Conservation (phyloP, 2,329 filamentous ascomycete genomes). For the Fusarium sarcochroum region DNA sequence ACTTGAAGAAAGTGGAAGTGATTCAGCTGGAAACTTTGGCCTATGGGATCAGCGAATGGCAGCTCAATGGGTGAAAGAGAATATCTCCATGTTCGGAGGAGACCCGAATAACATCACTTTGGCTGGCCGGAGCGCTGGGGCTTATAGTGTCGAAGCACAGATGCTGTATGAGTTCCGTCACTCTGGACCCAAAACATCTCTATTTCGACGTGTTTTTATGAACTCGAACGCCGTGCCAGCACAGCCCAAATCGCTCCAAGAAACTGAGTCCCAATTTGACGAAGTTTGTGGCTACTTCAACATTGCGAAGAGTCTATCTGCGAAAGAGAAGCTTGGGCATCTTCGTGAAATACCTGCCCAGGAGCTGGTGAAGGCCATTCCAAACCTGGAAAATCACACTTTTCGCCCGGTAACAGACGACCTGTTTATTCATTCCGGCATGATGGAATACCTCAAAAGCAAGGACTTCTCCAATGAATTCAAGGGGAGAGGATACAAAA, state of each 20-base stretch:
- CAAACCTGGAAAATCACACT: no score
- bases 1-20: background rate
- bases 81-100: background rate
- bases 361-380: background rate
- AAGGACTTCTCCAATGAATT: no score
- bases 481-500: no score
- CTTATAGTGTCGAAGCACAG: background rate
- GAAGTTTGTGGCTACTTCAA: background rate
- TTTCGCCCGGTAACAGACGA: no score
- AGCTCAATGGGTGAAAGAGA: background rate
- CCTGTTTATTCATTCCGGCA: no score
- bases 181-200: background rate
- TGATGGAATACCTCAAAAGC: no score
- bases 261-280: background rate
- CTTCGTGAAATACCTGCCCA: background rate
- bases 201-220: background rate
- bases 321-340: background rate
- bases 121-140: background rate
- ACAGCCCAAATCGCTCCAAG: background rate
- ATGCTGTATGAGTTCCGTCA: background rate
- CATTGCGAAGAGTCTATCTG: rapidly evolving
- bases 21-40: background rate
- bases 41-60: background rate
- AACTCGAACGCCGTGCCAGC: background rate
- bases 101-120: background rate